Evolutionary conservation across 2,329 filamentous ascomycete genomes (phyloP).

Genomic region (Monilinia fructigena): DNA sequence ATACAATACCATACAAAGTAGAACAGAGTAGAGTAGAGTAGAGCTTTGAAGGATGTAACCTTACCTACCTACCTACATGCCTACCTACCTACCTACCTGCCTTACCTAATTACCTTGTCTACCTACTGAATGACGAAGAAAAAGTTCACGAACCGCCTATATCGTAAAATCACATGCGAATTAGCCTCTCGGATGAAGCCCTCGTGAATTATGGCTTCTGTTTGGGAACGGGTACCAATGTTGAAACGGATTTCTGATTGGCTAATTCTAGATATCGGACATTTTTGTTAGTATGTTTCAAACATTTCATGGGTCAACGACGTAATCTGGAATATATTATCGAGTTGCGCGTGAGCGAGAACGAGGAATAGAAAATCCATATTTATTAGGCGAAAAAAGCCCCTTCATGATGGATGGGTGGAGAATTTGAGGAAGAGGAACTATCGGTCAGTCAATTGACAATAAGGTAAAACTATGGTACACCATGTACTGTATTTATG

Average conservation of each 20-base stretch:
- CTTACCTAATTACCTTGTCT: no score
- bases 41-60: background rate
- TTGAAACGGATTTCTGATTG: background rate
- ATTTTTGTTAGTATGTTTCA: conserved; percentile 12
- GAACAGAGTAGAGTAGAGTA: background rate
- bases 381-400: background rate
- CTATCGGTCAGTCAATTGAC: no score
- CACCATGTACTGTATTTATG: no score
- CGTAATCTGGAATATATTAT: background rate
- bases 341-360: background rate
- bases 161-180: no score
- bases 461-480: no score
- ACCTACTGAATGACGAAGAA: no score
- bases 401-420: background rate
- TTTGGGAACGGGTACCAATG: background rate
- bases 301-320: background rate
- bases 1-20: background rate
- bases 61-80: no score
- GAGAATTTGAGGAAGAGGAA: background rate
- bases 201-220: no score
- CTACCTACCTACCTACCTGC: no score
- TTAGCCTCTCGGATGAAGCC: no score
- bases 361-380: background rate
- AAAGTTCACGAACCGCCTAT: no score
- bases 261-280: background rate